Evolutionary conservation across 495 filamentous ascomycete species (phyloP).

Genomic region (Cercophora sp.): DNA sequence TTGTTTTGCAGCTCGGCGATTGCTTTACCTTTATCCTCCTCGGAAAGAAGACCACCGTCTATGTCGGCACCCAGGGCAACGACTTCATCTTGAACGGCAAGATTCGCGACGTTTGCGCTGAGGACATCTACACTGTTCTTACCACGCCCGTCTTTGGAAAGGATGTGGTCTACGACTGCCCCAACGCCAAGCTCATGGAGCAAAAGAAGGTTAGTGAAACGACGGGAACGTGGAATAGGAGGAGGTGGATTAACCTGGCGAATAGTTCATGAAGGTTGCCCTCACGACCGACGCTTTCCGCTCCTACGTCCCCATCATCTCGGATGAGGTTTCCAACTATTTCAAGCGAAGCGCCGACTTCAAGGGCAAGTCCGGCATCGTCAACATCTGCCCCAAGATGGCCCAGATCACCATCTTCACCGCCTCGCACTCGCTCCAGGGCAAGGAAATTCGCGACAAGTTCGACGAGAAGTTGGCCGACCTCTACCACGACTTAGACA

Average conservation of each 20-base stretch:
- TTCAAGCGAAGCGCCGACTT: constrained; percentile 62
- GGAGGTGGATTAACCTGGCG: constrained; percentile 1
- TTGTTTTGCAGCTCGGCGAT: constrained; percentile 26
- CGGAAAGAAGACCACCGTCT: constrained; percentile 74
- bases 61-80: constrained; percentile 71
- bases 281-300: constrained; percentile 73
- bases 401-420: constrained; percentile 85
- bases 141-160: constrained; percentile 84
- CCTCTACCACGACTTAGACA: constrained; percentile 78
- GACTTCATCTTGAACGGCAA: constrained; percentile 87
- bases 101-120: constrained; percentile 72
- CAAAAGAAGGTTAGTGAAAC: constrained; percentile 36
- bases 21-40: constrained; percentile 77
- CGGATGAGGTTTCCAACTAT: constrained; percentile 67
- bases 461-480: constrained; percentile 70
- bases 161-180: constrained; percentile 85
- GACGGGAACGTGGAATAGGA: background rate
- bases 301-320: constrained; percentile 74
- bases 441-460: constrained; percentile 71
- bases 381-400: constrained; percentile 66
- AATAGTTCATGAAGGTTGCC: constrained; percentile 79
- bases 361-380: constrained; percentile 59
- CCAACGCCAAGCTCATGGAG: constrained; percentile 64
- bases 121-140: constrained; percentile 76
- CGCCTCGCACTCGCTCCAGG: constrained; percentile 74